Conservation (phyloP, 2,329 filamentous ascomycete genomes). For the Emmonsiellopsis sp. region DNA sequence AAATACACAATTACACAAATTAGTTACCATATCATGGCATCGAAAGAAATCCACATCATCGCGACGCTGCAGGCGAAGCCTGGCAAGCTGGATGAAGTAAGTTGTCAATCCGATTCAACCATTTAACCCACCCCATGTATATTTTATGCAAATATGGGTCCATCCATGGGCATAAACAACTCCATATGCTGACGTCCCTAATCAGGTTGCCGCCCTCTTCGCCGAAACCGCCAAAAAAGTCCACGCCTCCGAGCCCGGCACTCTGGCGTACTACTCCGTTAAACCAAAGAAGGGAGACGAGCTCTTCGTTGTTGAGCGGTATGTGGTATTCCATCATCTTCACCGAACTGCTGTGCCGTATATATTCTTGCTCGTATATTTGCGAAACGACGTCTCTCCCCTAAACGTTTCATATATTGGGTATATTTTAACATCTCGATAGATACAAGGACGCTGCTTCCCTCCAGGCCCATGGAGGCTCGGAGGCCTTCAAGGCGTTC, state of each 20-base stretch:
- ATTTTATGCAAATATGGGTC: too few species aligned
- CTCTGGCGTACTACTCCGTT: slow-evolving; percentile 23
- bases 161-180: too few species aligned
- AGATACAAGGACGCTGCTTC: slow-evolving; percentile 11
- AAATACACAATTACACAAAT: too few species aligned
- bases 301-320: slow-evolving; percentile 27
- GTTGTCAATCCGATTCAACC: neutral
- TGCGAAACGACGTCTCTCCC: too few species aligned
- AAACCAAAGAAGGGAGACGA: slow-evolving; percentile 20
- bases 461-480: slow-evolving; percentile 7
- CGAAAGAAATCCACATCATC: slow-evolving; percentile 21
- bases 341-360: neutral
- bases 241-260: slow-evolving; percentile 23
- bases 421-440: neutral
- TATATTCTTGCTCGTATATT: neutral
- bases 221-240: slow-evolving; percentile 21
- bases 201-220: slow-evolving; percentile 19
- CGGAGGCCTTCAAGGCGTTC: slow-evolving; percentile 10
- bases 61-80: slow-evolving; percentile 23
- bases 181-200: neutral
- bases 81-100: slow-evolving; percentile 24
- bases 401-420: too few species aligned
- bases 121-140: too few species aligned
- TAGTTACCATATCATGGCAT: slow-evolving; percentile 17
- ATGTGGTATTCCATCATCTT: neutral